These are phyloP conservation scores for Alnus rubra DNA, from an alignment of 306 rosid species.

Conservation along the genomic window DNA sequence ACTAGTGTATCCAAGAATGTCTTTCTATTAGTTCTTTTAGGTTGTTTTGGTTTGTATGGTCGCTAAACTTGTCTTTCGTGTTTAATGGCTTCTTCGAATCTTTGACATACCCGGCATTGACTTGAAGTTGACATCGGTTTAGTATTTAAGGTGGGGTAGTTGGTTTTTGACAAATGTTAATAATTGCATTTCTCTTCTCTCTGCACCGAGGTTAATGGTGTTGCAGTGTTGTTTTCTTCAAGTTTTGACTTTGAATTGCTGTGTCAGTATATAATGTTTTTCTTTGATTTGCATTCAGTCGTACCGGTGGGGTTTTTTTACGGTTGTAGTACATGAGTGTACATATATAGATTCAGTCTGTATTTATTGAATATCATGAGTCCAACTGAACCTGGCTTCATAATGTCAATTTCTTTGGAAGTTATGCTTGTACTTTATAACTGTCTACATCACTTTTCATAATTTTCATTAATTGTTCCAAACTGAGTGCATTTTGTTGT, in stretches of 20 bases:
- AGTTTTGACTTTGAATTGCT: neutral
- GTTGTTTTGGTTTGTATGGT: neutral
- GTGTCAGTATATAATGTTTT: neutral
- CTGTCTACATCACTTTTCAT: neutral
- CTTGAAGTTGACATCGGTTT: constrained; percentile 2
- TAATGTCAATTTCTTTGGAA: neutral
- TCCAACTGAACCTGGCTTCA: neutral
- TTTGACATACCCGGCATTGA: neutral
- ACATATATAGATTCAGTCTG: neutral
- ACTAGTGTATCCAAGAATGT: neutral
- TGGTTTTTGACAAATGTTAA: neutral
- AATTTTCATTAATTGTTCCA: neutral
- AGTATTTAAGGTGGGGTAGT: neutral
- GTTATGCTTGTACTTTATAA: neutral
- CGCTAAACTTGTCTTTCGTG: neutral
- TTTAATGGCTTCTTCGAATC: neutral
- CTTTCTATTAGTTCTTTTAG: neutral
- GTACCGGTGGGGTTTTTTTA: neutral
- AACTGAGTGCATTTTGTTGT: neutral
- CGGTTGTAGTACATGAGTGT: neutral
- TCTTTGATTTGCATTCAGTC: neutral
- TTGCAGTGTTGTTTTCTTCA: neutral
- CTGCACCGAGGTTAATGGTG: constrained; percentile 1
- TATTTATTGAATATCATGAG: neutral
- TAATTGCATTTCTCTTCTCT: neutral